Base-by-base conservation (phyloP, 495 filamentous ascomycete species). In the Trichoderma reesei region DNA sequence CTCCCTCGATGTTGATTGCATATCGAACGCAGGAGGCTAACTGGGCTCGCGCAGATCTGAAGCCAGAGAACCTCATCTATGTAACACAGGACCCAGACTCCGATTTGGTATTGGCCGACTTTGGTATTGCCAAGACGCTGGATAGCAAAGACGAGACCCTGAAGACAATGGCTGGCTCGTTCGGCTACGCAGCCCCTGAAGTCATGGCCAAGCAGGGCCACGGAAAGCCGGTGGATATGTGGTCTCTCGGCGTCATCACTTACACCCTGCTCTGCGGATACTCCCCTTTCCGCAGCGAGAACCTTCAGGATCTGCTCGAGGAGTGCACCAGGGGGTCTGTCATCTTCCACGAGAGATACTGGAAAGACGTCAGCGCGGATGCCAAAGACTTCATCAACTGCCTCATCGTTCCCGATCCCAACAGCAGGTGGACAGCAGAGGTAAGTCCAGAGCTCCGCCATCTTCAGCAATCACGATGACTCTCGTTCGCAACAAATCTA, bases 251-350 rank as follows among this genome's bases (percentile, higher is more conserved):
- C 67, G 93, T 99, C 68, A 98, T 99, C 71, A 98, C 95, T 37
- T 99, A 99, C 78, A 98, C 95, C 16, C 83, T 99, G n/a, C 90
- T 99, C 46, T 99, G 94, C 76, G 94, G 94, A 61, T 99, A 99
- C 76, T 96, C 93, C 11, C 94, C 94, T 37, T 99, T 98, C 86
- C 88, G 94, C 63, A 91, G 90, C 67, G 94, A 99, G 75, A 96
- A 89, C 69, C 78, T 99, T 37, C 84, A 88, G 64, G 94, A 97
- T 70, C 81, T 99, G 67, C 96, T 99, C 70, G 92, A 97, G 65
- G 94, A 99, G 76, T 97, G 92, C 76, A 89, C 86, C 66, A 83
- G 80, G 65, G 91, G 89, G n/a, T 85, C 87, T 56, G 90, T 98
- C 64, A 86, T 97, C 41, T 99, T 98, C 85, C 94, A 99, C 74